Evolutionary conservation across 257 asterid species (phyloP), one percentile per base, ranked within the genome.

Genomic region (Fraxinus pennsylvanica): DNA sequence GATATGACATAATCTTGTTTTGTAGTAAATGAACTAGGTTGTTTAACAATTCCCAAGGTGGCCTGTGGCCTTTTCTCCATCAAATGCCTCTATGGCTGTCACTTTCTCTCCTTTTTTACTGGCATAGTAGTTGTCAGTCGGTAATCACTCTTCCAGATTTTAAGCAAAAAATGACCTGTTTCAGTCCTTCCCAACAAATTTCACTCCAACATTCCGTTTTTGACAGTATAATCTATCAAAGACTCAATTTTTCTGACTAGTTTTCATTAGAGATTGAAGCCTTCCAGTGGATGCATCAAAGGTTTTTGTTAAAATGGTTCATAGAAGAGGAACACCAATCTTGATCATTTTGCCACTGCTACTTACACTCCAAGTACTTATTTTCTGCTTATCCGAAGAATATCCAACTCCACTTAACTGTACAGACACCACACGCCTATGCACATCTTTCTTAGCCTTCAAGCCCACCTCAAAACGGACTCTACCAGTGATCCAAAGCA

Each of bases 371-470:
- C 65, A 54, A 54, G 65, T 7, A 54, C 12, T 54, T 47, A 74
- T 80, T 73, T 74, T 76, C 12, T 70, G 84, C 76, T 82, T 83
- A 66, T 74, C 65, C 21, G 65, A 66, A 5, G 80, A 89, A 72
- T 72, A 79, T 74, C 85, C 91, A 33, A 47, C 84, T 68, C 98
- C 98, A 17, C 87, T 88, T 2, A 91, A 91, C 78, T 95, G 99
- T 70, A 90, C 97, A 2, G 99, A 95, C 79, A 85, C 97, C 27
- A 74, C 82, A 38, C 89, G 99, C n/a, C 50, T 92, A 3, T 95
- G 99, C 85, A 83, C 92, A 30, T 92, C 99, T 33, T 95, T 91
- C 78, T 76, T 95, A 38, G 97, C 98, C 76, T 92, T 95, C 87
- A 95, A 95, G 65, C 96, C 97, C 85, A 74, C 88, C 5, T 43